A percentile compares a stretch with the other conserved stretches of the same genome.
These are phyloP conservation scores for Neurospora tetrasperma DNA, from an alignment of 495 filamentous ascomycete genomes.

Conservation along the genomic window DNA sequence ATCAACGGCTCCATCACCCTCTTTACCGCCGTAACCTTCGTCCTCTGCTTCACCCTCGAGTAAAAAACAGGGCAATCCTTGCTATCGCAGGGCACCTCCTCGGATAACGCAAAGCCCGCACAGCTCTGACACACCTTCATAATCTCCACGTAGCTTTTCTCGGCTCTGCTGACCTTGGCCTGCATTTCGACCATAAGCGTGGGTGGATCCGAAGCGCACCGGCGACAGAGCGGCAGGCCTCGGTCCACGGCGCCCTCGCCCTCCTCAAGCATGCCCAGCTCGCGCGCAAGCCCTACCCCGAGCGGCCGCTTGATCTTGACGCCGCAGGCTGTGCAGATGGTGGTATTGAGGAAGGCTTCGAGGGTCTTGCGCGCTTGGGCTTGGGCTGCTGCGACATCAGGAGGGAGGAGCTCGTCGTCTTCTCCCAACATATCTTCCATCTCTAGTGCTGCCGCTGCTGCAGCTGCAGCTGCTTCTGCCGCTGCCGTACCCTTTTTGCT, in stretches of 20 bases:
- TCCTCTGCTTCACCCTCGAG: slow-evolving; percentile 60
- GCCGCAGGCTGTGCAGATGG: slow-evolving; percentile 68
- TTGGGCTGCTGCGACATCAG: slow-evolving; percentile 18
- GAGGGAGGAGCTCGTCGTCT: neutral
- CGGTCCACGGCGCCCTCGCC: neutral
- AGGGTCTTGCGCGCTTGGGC: slow-evolving; percentile 49
- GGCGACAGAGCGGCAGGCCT: slow-evolving; percentile 43
- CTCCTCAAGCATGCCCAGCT: neutral
- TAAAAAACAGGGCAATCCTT: slow-evolving; percentile 93
- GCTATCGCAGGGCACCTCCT: slow-evolving; percentile 77
- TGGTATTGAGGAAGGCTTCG: slow-evolving; percentile 77
- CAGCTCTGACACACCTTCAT: slow-evolving; percentile 74
- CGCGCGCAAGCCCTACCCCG: neutral
- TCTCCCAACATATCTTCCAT: neutral
- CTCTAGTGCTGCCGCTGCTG: neutral
- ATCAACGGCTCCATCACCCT: slow-evolving; percentile 46
- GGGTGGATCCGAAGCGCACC: slow-evolving; percentile 48
- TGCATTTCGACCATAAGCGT: slow-evolving; percentile 52
- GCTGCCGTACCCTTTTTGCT: neutral
- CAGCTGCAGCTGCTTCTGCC: neutral
- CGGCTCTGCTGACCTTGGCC: slow-evolving; percentile 46
- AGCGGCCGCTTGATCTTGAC: slow-evolving; percentile 42
- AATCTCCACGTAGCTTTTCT: slow-evolving; percentile 57
- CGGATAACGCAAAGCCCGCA: slow-evolving; percentile 56
- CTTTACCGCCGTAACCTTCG: slow-evolving; percentile 49